These are phyloP conservation scores for Mycena latifolia DNA, from an alignment of 768 basidiomycete species.

Conservation along the genomic window DNA sequence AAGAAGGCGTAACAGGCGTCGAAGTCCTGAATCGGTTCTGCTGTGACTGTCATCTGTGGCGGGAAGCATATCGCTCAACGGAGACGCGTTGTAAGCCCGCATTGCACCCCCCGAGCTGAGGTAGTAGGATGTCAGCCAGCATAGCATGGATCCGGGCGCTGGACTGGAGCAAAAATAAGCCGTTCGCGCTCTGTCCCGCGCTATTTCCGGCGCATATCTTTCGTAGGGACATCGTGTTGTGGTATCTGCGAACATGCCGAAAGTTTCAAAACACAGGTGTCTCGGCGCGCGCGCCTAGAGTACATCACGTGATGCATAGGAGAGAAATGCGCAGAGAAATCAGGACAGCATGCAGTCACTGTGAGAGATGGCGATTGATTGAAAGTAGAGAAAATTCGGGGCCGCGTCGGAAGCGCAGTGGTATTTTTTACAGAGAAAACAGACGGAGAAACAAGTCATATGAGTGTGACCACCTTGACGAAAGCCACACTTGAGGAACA, in stretches of 20 bases:
- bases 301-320: neutral
- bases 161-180: no score
- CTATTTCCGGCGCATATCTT: neutral
- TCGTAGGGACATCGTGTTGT: neutral
- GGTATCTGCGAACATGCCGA: neutral
- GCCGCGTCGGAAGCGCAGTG: neutral
- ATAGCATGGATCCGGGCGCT: no score
- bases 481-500: constrained; percentile 22
- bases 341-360: neutral
- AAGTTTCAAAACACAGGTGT: neutral
- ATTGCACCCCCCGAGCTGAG: no score
- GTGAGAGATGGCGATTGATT: neutral
- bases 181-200: neutral
- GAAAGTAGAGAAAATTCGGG: neutral
- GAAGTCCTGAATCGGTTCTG: no score
- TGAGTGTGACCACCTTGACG: constrained; percentile 26
- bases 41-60: no score
- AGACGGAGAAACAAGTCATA: constrained; percentile 10
- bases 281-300: neutral
- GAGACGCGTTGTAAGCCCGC: no score
- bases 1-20: no score
- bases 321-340: constrained; percentile 11
- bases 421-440: neutral
- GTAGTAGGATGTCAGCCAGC: no score
- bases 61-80: no score